These are phyloP conservation scores for Yamadazyma sp. DNA, from an alignment of 1,139 yeast genomes.

Conservation along the genomic window DNA sequence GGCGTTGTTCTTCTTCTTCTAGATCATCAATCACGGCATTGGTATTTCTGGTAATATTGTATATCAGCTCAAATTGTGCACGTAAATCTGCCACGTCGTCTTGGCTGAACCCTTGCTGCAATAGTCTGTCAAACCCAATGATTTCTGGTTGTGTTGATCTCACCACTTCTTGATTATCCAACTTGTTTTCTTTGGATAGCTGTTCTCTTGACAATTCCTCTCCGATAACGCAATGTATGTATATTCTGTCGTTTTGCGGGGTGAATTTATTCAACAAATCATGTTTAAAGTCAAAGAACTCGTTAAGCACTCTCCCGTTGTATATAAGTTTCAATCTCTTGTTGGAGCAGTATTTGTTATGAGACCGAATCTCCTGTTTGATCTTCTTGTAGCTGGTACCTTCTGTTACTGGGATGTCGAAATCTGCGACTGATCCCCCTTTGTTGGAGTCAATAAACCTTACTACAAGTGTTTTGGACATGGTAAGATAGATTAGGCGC, in stretches of 20 bases:
- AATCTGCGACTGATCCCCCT: conserved; percentile 14
- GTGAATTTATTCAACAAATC: conserved; percentile 36
- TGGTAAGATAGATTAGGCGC: neutral
- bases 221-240: conserved; percentile 81
- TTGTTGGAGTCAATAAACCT: conserved; percentile 17
- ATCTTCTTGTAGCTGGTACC: conserved; percentile 10
- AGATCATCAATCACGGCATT: conserved; percentile 35
- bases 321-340: conserved; percentile 69
- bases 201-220: conserved; percentile 62
- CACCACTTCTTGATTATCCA: conserved; percentile 52
- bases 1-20: conserved; percentile 42
- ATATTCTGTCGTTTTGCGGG: conserved; percentile 30
- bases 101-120: conserved; percentile 79
- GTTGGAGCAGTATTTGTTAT: conserved; percentile 27
- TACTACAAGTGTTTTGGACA: conserved; percentile 8
- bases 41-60: conserved; percentile 24
- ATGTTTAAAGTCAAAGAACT: conserved; percentile 52
- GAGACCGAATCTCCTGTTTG: conserved; percentile 26
- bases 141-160: conserved; percentile 64
- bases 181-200: conserved; percentile 58
- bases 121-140: conserved; percentile 80
- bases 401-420: conserved; percentile 4
- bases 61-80: conserved; percentile 68
- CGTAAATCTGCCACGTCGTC: conserved; percentile 74
- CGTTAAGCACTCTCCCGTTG: conserved; percentile 70